phyloP scores from a whole-genome alignment of 768 basidiomycete genomes.

The Amanita molliuscula region DNA sequence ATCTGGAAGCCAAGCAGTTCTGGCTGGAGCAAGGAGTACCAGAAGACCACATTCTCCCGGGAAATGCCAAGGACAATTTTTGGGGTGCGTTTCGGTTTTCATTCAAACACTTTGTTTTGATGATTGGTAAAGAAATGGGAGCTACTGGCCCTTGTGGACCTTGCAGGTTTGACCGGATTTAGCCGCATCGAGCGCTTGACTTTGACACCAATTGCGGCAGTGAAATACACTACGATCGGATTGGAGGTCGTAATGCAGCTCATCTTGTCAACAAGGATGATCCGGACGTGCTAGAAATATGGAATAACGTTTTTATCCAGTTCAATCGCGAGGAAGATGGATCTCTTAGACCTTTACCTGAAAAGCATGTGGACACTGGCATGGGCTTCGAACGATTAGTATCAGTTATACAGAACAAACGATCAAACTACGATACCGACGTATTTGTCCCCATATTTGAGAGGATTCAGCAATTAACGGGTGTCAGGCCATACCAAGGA shows the following conservation, averaged over 20 bases:
- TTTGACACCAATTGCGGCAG: conserved; percentile 24
- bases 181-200: conserved; percentile 2
- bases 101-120: conserved; percentile 3
- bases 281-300: conserved; percentile 94
- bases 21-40: conserved; percentile 87
- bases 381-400: conserved; percentile 99
- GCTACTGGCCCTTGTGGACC: conserved; percentile 97
- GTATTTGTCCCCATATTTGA: conserved; percentile 84
- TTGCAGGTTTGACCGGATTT: conserved; percentile 50
- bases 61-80: conserved; percentile 96
- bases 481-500: conserved; percentile 79
- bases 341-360: conserved; percentile 68
- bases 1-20: conserved; percentile 76
- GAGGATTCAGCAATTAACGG: conserved; percentile 81
- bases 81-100: conserved; percentile 60
- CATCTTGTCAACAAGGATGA: conserved; percentile 93
- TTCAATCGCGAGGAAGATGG: conserved; percentile 93
- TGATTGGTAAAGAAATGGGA: conserved; percentile 76
- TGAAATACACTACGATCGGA: conserved; percentile 94
- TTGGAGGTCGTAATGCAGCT: conserved; percentile 94
- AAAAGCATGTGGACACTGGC: conserved; percentile 96
- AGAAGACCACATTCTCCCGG: conserved; percentile 87
- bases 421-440: conserved; percentile 98
- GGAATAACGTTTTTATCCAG: conserved; percentile 99
- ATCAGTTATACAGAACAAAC: conserved; percentile 81